Conservation (phyloP, 2,329 filamentous ascomycete species). For the Penicillium decumbens region DNA sequence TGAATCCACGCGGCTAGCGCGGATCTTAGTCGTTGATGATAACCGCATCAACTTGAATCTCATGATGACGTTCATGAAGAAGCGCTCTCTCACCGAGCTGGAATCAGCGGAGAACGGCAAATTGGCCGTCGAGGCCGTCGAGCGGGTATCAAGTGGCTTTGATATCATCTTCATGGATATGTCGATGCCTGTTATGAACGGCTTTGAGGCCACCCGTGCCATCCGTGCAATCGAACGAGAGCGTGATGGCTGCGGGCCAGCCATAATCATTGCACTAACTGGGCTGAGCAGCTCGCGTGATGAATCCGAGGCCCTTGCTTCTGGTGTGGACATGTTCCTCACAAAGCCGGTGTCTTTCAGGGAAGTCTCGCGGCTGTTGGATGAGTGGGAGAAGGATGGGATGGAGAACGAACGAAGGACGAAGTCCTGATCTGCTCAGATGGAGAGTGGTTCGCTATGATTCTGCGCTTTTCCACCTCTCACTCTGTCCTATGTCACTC, state of each 20-base stretch:
- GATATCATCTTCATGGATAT: constrained; percentile 49
- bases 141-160: constrained; percentile 32
- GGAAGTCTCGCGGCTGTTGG: constrained; percentile 40
- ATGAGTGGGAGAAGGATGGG: constrained; percentile 29
- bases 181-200: constrained; percentile 48
- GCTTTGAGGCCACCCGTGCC: constrained; percentile 46
- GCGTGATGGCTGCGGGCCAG: constrained; percentile 26
- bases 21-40: constrained; percentile 45
- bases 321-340: constrained; percentile 45
- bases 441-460: neutral
- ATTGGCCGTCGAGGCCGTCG: constrained; percentile 40
- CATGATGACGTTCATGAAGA: constrained; percentile 43
- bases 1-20: constrained; percentile 14
- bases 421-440: neutral
- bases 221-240: constrained; percentile 43
- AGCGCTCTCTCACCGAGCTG: constrained; percentile 32
- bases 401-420: constrained; percentile 12
- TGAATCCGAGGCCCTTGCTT: constrained; percentile 41
- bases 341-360: constrained; percentile 47
- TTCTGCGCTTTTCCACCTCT: neutral
- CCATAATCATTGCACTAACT: constrained; percentile 45
- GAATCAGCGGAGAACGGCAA: constrained; percentile 43
- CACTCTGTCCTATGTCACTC: neutral
- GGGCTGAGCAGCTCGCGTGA: constrained; percentile 44
- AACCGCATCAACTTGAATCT: constrained; percentile 45